Evolutionary conservation across 306 rosid species (phyloP), one percentile per base, ranked within the genome.

Genomic region (Vigna reflexopilosa): DNA sequence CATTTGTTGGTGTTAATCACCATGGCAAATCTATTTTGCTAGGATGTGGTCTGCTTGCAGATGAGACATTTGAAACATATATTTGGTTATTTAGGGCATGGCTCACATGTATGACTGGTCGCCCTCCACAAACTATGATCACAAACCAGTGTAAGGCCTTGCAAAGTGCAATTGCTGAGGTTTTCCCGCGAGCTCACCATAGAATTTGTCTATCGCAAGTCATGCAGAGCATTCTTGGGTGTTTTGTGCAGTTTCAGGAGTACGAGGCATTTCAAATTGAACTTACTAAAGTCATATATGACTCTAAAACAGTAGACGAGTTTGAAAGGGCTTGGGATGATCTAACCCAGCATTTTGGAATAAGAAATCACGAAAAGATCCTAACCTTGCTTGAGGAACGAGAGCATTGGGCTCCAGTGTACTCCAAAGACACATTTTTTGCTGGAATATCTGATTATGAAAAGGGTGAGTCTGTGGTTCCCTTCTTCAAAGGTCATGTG

Each of bases 71-170:
- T 50, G 98, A 95, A 72, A 87, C 97, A 2, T 95, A 90, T 80
- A 72, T 88, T 73, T 95, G 98, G 98, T 81, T 92, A 54, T 89
- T 95, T 86, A 89, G 98, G 89, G 97, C 92, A 20, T 95, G 98
- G 98, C 89, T 95, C 75, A 91, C 98, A 13, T 89, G 93, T 79
- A 87, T 95, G 96, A 88, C 89, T 32, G 98, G 98, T 76, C 97
- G 93, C 67, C 95, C 98, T 72, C 98, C 98, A 13, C 98, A 95
- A 82, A 91, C 97, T 72, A 82, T 95, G 75, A 81, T 92, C 58
- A 88, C 97, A 82, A 87, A 75, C 77, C 92, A 70, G 77, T 87
- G 92, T 80, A 92, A 91, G 72, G 75, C 90, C 81, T 6, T 95
- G 84, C 89, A 85, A 81, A 84, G 77, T 85, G 97, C 98, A 72